These are phyloP conservation scores for Sanghuangporus baumii DNA, from an alignment of 1,284 basidiomycete genomes.

Conservation along the genomic window DNA sequence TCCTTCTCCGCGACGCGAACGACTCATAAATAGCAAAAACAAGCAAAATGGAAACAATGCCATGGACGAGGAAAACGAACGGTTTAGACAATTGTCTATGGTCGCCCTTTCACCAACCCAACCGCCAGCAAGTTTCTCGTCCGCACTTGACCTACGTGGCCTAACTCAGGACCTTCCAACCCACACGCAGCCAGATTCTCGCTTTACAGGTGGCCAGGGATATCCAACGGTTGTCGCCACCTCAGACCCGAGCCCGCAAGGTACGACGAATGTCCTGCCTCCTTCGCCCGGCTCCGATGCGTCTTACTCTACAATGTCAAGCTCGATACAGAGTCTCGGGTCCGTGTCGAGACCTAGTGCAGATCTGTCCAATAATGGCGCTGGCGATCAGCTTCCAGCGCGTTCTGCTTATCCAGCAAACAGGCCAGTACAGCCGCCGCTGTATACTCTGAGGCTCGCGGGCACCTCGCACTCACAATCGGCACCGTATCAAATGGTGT, in stretches of 20 bases:
- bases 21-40: slow-evolving; percentile 2
- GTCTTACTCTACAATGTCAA: slow-evolving; percentile 8
- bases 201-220: background rate
- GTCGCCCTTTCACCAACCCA: background rate
- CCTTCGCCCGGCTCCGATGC: slow-evolving; percentile 11
- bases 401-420: background rate
- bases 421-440: background rate
- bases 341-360: background rate
- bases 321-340: background rate
- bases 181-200: background rate
- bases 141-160: slow-evolving; percentile 4
- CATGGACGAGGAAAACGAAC: background rate
- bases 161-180: background rate
- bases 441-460: background rate
- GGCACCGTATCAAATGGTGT: background rate
- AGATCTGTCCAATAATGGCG: background rate
- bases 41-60: background rate
- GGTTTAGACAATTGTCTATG: slow-evolving; percentile 2
- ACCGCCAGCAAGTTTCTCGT: slow-evolving; percentile 1
- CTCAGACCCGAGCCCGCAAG: background rate
- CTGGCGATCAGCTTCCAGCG: background rate
- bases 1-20: slow-evolving; percentile 12
- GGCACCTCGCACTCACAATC: background rate
- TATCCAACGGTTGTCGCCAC: background rate
- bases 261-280: background rate